Evolutionary conservation across 495 filamentous ascomycete species (phyloP).

Genomic region (Penicillium waksmanii): DNA sequence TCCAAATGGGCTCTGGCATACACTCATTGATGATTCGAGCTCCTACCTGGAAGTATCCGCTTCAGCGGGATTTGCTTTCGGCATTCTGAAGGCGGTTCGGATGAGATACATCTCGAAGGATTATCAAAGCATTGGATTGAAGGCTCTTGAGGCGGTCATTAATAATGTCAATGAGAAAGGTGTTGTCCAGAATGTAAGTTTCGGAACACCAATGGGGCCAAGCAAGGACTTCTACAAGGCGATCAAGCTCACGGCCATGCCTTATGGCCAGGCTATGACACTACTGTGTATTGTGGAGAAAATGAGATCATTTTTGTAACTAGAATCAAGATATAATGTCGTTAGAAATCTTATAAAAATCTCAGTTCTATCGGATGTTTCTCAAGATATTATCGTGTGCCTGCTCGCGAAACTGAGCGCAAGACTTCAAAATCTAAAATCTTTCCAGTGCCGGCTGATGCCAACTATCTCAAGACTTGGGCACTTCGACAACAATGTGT

Average conservation of each 20-base stretch:
- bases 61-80: conserved; percentile 62
- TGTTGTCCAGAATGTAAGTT: conserved; percentile 60
- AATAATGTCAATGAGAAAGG: conserved; percentile 56
- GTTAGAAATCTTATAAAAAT: too few species aligned
- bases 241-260: conserved; percentile 65
- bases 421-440: background rate
- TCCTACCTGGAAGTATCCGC: conserved; percentile 66
- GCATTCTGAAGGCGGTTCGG: conserved; percentile 51
- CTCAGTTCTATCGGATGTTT: too few species aligned
- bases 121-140: conserved; percentile 46
- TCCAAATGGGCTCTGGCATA: conserved; percentile 58
- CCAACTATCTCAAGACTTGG: too few species aligned
- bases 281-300: conserved; percentile 1
- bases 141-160: conserved; percentile 56
- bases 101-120: conserved; percentile 55
- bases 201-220: conserved; percentile 64
- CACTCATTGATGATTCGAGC: conserved; percentile 57
- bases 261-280: conserved; percentile 65
- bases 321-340: background rate
- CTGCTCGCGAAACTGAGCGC: too few species aligned
- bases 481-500: too few species aligned
- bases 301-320: conserved; percentile 2
- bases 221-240: conserved; percentile 63
- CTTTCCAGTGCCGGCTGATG: background rate
- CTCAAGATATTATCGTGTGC: too few species aligned